A percentile compares a stretch with the other conserved stretches of the same genome.
Conservation (phyloP, 2,329 filamentous ascomycete species). For the Penicillium sp. region DNA sequence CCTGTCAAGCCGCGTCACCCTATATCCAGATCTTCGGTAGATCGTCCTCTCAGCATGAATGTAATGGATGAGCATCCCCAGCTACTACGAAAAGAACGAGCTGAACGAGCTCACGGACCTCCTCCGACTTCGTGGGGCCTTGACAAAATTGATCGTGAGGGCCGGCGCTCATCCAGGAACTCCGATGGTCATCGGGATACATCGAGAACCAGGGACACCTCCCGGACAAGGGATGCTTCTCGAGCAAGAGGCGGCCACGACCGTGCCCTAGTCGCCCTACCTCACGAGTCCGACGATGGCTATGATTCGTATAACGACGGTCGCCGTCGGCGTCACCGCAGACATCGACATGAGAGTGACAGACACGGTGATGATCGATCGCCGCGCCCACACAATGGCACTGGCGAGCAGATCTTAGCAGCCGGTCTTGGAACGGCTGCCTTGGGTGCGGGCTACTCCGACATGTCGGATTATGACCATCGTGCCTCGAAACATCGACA, state of each 20-base stretch:
- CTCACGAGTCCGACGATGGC: conserved; percentile 48
- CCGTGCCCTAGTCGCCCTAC: conserved; percentile 45
- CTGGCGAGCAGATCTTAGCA: conserved; percentile 14
- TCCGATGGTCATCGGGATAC: conserved; percentile 38
- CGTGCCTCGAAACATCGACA: conserved; percentile 21
- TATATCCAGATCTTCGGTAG: conserved; percentile 22
- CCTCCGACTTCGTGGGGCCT: conserved; percentile 40
- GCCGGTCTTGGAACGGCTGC: conserved; percentile 38
- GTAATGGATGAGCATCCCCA: conserved; percentile 35
- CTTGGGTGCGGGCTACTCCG: conserved; percentile 36
- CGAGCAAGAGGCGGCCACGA: conserved; percentile 32
- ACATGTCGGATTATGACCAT: conserved; percentile 31
- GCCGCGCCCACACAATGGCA: conserved; percentile 15
- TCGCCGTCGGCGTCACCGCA: conserved; percentile 44
- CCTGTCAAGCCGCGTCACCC: conserved; percentile 35
- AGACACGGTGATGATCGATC: conserved; percentile 24
- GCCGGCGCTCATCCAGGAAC: conserved; percentile 23
- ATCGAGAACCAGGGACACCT: conserved; percentile 27
- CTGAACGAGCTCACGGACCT: conserved; percentile 31
- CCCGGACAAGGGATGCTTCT: conserved; percentile 5
- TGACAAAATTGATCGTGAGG: conserved; percentile 34
- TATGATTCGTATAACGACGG: conserved; percentile 45
- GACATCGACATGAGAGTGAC: conserved; percentile 31
- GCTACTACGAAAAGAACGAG: conserved; percentile 25
- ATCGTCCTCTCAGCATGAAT: conserved; percentile 42